phyloP scores from a whole-genome alignment of 108 stramenopile genomes.

The Nannochloropsis gaditana region DNA sequence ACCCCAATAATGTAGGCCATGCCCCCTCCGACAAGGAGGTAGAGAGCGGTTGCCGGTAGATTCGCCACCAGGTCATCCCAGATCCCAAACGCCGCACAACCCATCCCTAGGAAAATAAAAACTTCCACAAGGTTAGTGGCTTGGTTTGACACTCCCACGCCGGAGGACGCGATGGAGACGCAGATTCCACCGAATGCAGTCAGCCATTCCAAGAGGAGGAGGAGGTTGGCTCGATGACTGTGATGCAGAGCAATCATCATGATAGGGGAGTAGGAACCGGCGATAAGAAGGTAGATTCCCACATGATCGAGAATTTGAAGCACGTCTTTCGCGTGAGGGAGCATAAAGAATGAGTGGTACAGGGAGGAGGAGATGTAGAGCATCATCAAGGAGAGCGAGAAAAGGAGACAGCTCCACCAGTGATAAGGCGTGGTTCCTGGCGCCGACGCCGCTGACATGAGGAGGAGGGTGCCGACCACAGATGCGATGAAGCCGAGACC shows the following conservation, averaged over 20 bases:
- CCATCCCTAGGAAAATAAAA: slow-evolving; percentile 52
- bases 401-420: slow-evolving; percentile 55
- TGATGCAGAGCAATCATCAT: slow-evolving; percentile 69
- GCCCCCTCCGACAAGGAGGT: slow-evolving; percentile 45
- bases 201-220: slow-evolving; percentile 74
- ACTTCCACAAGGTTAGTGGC: slow-evolving; percentile 38
- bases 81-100: slow-evolving; percentile 44
- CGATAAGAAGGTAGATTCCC: slow-evolving; percentile 92
- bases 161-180: slow-evolving; percentile 35
- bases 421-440: slow-evolving; percentile 35
- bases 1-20: slow-evolving; percentile 52
- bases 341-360: slow-evolving; percentile 73
- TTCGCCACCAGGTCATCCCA: slow-evolving; percentile 36
- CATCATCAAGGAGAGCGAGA: slow-evolving; percentile 65
- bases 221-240: slow-evolving; percentile 51
- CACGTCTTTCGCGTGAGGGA: slow-evolving; percentile 44
- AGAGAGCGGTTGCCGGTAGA: slow-evolving; percentile 23
- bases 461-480: slow-evolving; percentile 60
- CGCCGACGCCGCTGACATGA: slow-evolving; percentile 56
- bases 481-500: slow-evolving; percentile 78
- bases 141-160: slow-evolving; percentile 6
- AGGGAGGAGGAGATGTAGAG: slow-evolving; percentile 76
- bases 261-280: slow-evolving; percentile 92
- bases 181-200: slow-evolving; percentile 55
- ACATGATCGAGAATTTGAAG: slow-evolving; percentile 69